phyloP scores from a whole-genome alignment of 768 basidiomycete genomes.

The Hygrocybe punicea region DNA sequence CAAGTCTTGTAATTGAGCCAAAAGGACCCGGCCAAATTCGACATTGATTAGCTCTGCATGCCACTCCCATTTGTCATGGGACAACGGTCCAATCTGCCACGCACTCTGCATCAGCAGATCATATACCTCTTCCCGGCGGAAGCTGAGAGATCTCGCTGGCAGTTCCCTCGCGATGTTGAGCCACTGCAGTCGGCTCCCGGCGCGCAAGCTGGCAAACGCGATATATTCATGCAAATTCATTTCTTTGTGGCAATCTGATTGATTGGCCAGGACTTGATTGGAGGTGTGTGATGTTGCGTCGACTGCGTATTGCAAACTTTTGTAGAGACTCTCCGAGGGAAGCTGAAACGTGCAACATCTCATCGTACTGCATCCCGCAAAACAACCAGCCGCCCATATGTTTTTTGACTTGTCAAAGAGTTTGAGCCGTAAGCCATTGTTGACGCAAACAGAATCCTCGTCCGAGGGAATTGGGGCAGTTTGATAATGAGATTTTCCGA shows the following conservation, averaged over 20 bases:
- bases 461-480: slow-evolving; percentile 12
- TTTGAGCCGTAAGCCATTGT: slow-evolving; percentile 30
- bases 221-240: slow-evolving; percentile 46
- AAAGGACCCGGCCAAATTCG: slow-evolving; percentile 35
- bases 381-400: slow-evolving; percentile 17
- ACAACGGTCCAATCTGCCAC: slow-evolving; percentile 41
- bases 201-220: slow-evolving; percentile 45
- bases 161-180: slow-evolving; percentile 48
- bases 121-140: slow-evolving; percentile 41
- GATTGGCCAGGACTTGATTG: slow-evolving; percentile 42
- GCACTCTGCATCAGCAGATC: slow-evolving; percentile 42
- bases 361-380: slow-evolving; percentile 22
- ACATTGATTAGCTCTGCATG: slow-evolving; percentile 36
- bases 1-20: slow-evolving; percentile 36
- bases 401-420: neutral
- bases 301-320: slow-evolving; percentile 35
- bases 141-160: slow-evolving; percentile 36
- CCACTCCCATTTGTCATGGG: slow-evolving; percentile 29
- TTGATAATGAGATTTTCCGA: slow-evolving; percentile 33
- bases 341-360: slow-evolving; percentile 31
- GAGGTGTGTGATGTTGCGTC: slow-evolving; percentile 35
- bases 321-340: slow-evolving; percentile 31
- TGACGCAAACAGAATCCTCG: slow-evolving; percentile 19
- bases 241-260: slow-evolving; percentile 38
- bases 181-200: slow-evolving; percentile 48